Conservation (phyloP, 2,329 filamentous ascomycete genomes). For the Pseudogymnoascus verrucosus region DNA sequence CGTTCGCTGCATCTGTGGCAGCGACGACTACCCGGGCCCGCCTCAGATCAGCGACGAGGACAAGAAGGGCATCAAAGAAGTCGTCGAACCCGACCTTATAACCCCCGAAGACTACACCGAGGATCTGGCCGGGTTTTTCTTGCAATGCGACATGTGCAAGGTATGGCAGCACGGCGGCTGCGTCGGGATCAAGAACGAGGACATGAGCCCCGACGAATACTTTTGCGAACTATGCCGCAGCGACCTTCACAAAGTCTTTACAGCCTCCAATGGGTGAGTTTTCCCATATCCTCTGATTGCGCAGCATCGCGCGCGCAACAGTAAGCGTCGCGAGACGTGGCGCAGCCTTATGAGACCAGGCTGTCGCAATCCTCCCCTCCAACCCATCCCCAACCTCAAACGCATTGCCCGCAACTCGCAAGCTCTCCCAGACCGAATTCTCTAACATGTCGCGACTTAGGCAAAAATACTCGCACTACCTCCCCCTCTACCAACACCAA, state of each 20-base stretch:
- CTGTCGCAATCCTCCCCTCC: neutral
- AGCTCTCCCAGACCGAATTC: neutral
- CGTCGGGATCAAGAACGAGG: conserved; percentile 92
- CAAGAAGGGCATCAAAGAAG: conserved; percentile 46
- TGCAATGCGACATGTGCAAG: conserved; percentile 95
- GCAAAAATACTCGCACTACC: conserved; percentile 59
- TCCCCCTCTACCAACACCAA: conserved; percentile 44
- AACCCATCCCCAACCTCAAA: neutral
- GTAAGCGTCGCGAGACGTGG: neutral
- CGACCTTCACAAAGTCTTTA: conserved; percentile 79
- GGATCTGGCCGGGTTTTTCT: conserved; percentile 88
- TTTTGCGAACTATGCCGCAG: conserved; percentile 94
- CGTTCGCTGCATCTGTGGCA: conserved; percentile 89
- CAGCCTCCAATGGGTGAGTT: conserved; percentile 75
- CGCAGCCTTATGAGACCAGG: neutral
- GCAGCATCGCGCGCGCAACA: neutral
- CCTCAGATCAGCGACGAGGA: conserved; percentile 49
- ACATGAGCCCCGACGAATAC: conserved; percentile 89
- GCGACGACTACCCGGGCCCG: conserved; percentile 88
- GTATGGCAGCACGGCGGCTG: conserved; percentile 99
- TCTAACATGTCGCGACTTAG: conserved; percentile 31
- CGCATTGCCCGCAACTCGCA: conserved; percentile 8
- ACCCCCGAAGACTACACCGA: conserved; percentile 51
- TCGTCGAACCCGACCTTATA: conserved; percentile 49
- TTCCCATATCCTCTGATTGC: neutral